Evolutionary conservation across 2,329 filamentous ascomycete genomes (phyloP), one percentile per base, ranked within the genome.

Genomic region (Aphanoascus verrucosus): DNA sequence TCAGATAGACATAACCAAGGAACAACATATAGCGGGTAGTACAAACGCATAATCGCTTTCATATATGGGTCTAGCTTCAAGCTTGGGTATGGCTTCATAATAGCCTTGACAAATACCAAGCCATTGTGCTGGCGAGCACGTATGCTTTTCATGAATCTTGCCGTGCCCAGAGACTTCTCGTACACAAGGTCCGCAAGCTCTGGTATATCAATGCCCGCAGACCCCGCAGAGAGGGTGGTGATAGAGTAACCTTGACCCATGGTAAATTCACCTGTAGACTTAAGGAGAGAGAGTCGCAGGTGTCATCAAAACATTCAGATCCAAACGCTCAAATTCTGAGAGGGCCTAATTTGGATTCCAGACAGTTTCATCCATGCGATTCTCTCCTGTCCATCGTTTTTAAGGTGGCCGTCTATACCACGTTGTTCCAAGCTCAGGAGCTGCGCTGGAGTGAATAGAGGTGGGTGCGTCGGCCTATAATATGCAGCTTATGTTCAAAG

Each of bases 231-330:
- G 59, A 94, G 86, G 65, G 89, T 90, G 52, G 89, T 88, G 63
- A 94, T 82, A 58, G 91, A 96, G 74, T 96, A 96, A 60, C 88
- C 90, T 78, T 98, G 93, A 60, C 93, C 93, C 93, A 98, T 98
- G 61, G 55, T 74, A 66, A 61, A 19, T 35, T 7, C 20, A n/a
- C 23, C 35, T 23, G 23, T 34, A 20, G 5, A 31, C 6, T 11
- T 1, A 32, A 15, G 8, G 3, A 14, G 3, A n/a, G 35, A 20
- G n/a, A 5, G n/a, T 20, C 3, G 17, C 23, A 28, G 7, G 23
- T 28, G 37, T 40, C 19, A 52, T n/a, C 32, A 42, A 49, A 42
- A 19, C 12, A 6, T 20, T 35, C 14, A 14, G 19, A 35, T 31
- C 9, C 15, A 31, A 41, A 12, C n/a, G 9, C 20, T 23, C 2